Base-by-base conservation (phyloP, 1,284 basidiomycete genomes). In the Boletus calvinii region DNA sequence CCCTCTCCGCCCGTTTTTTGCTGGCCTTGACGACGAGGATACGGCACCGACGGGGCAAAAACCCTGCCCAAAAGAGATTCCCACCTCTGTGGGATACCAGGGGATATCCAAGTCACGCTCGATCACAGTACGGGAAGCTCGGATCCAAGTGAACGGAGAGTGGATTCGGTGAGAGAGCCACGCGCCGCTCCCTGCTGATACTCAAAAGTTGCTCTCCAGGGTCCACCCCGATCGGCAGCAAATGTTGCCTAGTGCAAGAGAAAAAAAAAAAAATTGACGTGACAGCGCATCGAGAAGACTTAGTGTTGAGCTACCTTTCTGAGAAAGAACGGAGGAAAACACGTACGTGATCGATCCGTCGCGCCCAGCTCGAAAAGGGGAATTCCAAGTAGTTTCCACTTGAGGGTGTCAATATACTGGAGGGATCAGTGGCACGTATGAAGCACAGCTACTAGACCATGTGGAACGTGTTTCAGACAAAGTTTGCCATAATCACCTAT, bases 71-170 rank as follows among this genome's bases (percentile, higher is more conserved):
- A 24, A 13, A 1, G 9, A 3, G 7, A n/a, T 67, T 63, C 63
- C 53, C 65, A 65, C 56, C 46, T 38, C 12, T 56, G 61, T 67
- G 64, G 49, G 59, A 63, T 32, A 37, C 13, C 24, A 6, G 26
- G 26, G 26, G 22, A 22, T 22, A 22, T 3, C 22, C 13, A 20
- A 30, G 29, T 35, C 35, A 26, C 24, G 18, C 29, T 35, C 44
- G 40, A 20, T 11, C 37, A 11, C 42, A 35, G 35, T 22, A 45
- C 9, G 6, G 51, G 56, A 6, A 62, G 44, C 3, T 18, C 1
- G 42, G 52, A 1, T 18, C 64, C 61, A 22, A 35, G 15, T 6
- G 0, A 48, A 38, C 8, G 63, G 62, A 67, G 63, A 47, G 20
- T 43, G 36, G 6, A 30, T 46, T 34, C 34, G 29, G 17, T 17